Percentiles rank a stretch among this genome's conserved stretches.
Evolutionary conservation across 2,329 filamentous ascomycete species (phyloP).

Genomic region (Sporothrix variecibatus): DNA sequence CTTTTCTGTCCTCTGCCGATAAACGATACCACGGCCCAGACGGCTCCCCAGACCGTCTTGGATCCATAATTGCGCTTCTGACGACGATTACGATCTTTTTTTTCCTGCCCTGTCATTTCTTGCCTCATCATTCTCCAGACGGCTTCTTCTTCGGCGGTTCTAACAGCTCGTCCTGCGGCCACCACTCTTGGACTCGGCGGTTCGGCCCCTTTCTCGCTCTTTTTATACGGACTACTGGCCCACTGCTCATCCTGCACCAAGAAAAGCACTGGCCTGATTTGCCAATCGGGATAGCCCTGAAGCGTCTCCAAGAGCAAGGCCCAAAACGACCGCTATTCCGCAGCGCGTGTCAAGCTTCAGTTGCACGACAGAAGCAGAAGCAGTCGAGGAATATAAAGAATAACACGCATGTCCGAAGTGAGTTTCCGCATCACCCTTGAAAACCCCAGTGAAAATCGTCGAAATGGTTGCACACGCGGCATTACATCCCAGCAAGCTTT

Average conservation of each 20-base stretch:
- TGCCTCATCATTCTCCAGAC: background rate
- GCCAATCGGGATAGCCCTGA: conserved; percentile 17
- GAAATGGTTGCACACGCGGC: background rate
- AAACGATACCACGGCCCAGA: background rate
- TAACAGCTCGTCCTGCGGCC: background rate
- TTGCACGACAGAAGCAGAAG: background rate
- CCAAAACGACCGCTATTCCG: background rate
- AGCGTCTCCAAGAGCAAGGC: background rate
- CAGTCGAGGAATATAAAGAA: background rate
- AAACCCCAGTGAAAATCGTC: background rate
- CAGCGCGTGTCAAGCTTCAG: background rate
- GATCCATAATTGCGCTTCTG: conserved; percentile 3
- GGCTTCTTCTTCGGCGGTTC: conserved; percentile 17
- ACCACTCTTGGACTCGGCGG: conserved; percentile 11
- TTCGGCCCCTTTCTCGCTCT: conserved; percentile 29
- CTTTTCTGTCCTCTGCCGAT: background rate
- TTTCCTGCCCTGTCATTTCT: conserved; percentile 1
- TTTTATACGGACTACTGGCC: conserved; percentile 20
- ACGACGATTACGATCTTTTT: conserved; percentile 12
- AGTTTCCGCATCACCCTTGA: conserved; percentile 5
- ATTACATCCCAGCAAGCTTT: background rate
- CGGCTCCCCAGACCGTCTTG: conserved; percentile 11
- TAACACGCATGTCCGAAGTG: background rate
- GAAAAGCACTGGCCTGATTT: conserved; percentile 15
- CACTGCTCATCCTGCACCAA: conserved; percentile 13